Evolutionary conservation across 345 rosid genomes (phyloP).

Genomic region (Euphorbia lathyris): DNA sequence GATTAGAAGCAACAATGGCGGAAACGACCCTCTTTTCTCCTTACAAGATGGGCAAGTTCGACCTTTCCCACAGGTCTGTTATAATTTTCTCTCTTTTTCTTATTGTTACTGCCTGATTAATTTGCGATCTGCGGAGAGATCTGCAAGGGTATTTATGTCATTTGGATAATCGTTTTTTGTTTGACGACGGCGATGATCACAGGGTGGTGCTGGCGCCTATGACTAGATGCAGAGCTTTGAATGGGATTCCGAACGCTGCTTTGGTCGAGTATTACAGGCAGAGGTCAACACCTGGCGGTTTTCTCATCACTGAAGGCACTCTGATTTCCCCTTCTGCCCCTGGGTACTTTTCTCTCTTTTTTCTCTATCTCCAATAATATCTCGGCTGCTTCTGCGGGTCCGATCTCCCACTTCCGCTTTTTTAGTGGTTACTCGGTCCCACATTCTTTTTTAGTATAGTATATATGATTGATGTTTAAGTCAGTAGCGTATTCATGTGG

Average conservation of each 20-base stretch:
- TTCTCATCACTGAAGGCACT: constrained; percentile 86
- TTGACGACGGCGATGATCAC: too few relatives aligned
- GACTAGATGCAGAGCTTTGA: constrained; percentile 86
- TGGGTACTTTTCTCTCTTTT: constrained; percentile 50
- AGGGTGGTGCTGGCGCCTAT: constrained; percentile 91
- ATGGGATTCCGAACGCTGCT: constrained; percentile 61
- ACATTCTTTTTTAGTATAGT: too few relatives aligned
- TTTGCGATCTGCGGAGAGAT: not conserved
- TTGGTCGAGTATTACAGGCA: constrained; percentile 73
- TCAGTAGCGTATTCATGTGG: too few relatives aligned
- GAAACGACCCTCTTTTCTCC: constrained; percentile 47
- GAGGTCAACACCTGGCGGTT: constrained; percentile 74
- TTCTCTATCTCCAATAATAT: not conserved
- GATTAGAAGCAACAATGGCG: not conserved
- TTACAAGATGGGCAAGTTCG: constrained; percentile 72
- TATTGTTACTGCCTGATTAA: not conserved
- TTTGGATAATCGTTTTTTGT: too few relatives aligned
- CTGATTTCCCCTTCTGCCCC: constrained; percentile 52
- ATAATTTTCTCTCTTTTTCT: not conserved
- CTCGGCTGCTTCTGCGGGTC: too few relatives aligned
- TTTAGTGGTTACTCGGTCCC: too few relatives aligned
- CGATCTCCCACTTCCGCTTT: too few relatives aligned
- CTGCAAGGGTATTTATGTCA: constrained; percentile 10
- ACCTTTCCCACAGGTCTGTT: constrained; percentile 71
- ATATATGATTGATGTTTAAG: too few relatives aligned